A percentile compares a stretch with the other conserved stretches of the same genome.
Evolutionary conservation across 257 asterid species (phyloP).

Genomic region (Salvia hispanica): DNA sequence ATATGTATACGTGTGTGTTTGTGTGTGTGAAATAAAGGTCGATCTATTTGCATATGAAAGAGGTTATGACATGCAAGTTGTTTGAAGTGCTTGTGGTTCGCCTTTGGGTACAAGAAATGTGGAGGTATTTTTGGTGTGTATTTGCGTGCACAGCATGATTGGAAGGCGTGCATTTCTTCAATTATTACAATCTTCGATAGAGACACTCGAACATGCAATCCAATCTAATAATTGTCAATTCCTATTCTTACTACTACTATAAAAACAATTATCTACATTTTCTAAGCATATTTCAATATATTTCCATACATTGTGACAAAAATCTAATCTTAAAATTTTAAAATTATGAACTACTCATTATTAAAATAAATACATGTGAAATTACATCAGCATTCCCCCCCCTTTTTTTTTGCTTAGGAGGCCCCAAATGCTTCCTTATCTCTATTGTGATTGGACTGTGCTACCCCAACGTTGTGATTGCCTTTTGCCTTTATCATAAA

Average conservation of each 20-base stretch:
- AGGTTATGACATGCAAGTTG: too few relatives aligned
- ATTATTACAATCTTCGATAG: slow-evolving; percentile 27
- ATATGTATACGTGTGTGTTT: too few relatives aligned
- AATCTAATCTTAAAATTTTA: too few relatives aligned
- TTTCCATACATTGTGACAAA: not conserved
- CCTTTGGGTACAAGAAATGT: slow-evolving; percentile 22
- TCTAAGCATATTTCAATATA: not conserved
- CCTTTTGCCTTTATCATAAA: slow-evolving; percentile 5
- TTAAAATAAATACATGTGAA: not conserved
- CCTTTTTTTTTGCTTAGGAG: not conserved
- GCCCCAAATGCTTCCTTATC: slow-evolving; percentile 8
- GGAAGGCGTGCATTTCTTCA: slow-evolving; percentile 24
- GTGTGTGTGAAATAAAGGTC: too few relatives aligned
- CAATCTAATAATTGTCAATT: not conserved
- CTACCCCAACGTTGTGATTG: slow-evolving; percentile 1
- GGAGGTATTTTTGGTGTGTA: slow-evolving; percentile 4
- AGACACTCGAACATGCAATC: slow-evolving; percentile 12
- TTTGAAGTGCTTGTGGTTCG: too few relatives aligned
- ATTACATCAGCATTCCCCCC: not conserved
- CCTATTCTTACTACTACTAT: slow-evolving; percentile 16
- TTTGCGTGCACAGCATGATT: slow-evolving; percentile 30
- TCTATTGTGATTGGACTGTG: too few relatives aligned
- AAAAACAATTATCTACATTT: not conserved
- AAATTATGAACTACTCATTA: too few relatives aligned
- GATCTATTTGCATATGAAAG: too few relatives aligned